A percentile compares a stretch with the other conserved stretches of the same genome.
phyloP scores from a whole-genome alignment of 345 rosid genomes.

The Dipteronia dyeriana region DNA sequence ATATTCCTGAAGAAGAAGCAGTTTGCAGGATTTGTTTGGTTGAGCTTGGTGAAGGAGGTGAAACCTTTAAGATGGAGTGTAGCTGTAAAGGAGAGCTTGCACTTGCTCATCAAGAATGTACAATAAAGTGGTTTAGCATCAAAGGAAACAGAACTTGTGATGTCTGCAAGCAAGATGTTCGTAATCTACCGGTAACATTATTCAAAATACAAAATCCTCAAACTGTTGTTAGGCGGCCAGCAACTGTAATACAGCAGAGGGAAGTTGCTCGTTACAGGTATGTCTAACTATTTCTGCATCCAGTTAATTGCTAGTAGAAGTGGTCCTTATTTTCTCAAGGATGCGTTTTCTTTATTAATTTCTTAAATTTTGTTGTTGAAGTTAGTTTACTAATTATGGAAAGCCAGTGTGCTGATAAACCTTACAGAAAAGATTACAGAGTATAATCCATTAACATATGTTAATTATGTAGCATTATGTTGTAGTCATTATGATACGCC shows the following conservation, averaged over 20 bases:
- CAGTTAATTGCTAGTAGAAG: background rate
- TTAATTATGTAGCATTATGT: background rate
- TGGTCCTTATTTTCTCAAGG: background rate
- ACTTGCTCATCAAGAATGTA: slow-evolving; percentile 66
- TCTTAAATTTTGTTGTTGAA: background rate
- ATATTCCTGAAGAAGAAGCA: slow-evolving; percentile 65
- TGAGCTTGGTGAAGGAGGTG: slow-evolving; percentile 60
- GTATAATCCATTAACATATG: background rate
- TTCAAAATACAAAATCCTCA: slow-evolving; percentile 42
- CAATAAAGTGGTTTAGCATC: slow-evolving; percentile 66
- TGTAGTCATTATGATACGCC: background rate
- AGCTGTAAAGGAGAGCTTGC: slow-evolving; percentile 72
- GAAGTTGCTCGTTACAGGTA: slow-evolving; percentile 43
- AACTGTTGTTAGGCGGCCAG: slow-evolving; percentile 32
- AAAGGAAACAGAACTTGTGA: slow-evolving; percentile 63
- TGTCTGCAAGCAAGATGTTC: slow-evolving; percentile 61
- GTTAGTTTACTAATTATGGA: background rate
- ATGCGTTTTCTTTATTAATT: background rate
- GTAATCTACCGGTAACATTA: slow-evolving; percentile 56
- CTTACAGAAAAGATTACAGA: background rate
- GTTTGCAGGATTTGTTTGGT: slow-evolving; percentile 65
- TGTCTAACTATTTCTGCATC: slow-evolving; percentile 17
- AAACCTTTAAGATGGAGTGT: slow-evolving; percentile 61
- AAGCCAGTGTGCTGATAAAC: background rate
- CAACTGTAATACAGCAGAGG: slow-evolving; percentile 30